Evolutionary conservation across 1,284 basidiomycete genomes (phyloP).

Genomic region (Rhodotorula sp.): DNA sequence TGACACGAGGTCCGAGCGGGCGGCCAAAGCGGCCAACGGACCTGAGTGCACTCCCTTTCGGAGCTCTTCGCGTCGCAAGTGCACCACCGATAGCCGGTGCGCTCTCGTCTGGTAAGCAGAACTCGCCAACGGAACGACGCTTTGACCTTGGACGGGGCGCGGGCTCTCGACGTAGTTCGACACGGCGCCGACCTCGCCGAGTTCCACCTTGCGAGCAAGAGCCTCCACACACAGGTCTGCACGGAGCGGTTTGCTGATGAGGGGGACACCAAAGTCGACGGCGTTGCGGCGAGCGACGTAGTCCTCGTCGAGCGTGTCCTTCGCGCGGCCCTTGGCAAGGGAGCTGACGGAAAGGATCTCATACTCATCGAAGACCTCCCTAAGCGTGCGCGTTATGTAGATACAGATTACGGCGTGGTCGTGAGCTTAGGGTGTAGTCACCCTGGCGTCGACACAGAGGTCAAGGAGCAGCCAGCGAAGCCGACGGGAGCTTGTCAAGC

Average conservation of each 20-base stretch:
- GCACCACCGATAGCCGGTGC: too few species aligned
- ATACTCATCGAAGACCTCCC: conserved; percentile 63
- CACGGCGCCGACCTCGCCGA: conserved; percentile 81
- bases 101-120: too few species aligned
- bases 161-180: conserved; percentile 81
- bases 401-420: too few species aligned
- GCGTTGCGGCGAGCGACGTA: conserved; percentile 80
- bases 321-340: conserved; percentile 72
- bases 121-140: conserved; percentile 10
- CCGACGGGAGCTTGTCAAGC: too few species aligned
- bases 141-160: conserved; percentile 82
- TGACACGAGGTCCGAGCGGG: too few species aligned
- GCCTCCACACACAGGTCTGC: conserved; percentile 90
- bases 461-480: too few species aligned
- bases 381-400: conserved; percentile 65
- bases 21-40: too few species aligned
- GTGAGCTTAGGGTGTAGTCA: too few species aligned
- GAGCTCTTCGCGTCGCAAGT: too few species aligned
- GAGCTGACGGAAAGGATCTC: too few species aligned
- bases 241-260: conserved; percentile 87
- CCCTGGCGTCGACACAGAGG: too few species aligned
- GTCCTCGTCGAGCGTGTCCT: conserved; percentile 82
- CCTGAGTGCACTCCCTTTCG: too few species aligned
- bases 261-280: conserved; percentile 55
- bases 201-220: conserved; percentile 80